Conservation (phyloP, 163 green algal species). For the Scenedesmus sp. region DNA sequence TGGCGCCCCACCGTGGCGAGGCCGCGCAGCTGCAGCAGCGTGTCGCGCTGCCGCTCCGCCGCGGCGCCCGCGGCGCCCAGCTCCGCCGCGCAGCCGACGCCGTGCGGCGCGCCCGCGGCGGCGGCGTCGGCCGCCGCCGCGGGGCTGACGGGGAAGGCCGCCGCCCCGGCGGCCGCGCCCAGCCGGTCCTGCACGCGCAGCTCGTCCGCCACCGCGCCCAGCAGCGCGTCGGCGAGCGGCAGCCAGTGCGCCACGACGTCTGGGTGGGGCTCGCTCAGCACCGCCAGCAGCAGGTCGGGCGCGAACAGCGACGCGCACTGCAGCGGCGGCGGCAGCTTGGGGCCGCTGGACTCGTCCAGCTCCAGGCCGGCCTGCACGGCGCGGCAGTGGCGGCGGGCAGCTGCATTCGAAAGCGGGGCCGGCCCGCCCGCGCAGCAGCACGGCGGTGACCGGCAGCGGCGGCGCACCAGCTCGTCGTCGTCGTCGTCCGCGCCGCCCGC, state of each 20-base stretch:
- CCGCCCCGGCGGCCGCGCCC: background rate
- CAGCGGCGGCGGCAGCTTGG: background rate
- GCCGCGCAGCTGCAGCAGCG: slow-evolving; percentile 22
- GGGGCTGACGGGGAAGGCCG: slow-evolving; percentile 7
- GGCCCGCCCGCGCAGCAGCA: background rate
- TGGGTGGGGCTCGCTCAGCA: slow-evolving; percentile 10
- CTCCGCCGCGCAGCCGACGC: background rate
- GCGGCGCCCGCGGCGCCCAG: background rate
- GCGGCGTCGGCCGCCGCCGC: slow-evolving; percentile 6
- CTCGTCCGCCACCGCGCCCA: background rate
- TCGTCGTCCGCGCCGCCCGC: slow-evolving; percentile 15
- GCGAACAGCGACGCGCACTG: slow-evolving; percentile 15
- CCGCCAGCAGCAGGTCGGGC: slow-evolving; percentile 34
- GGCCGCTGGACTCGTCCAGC: background rate
- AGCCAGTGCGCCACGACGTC: slow-evolving; percentile 22
- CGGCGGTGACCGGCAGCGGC: background rate
- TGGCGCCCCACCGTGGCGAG: slow-evolving; percentile 1
- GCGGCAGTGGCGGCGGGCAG: background rate
- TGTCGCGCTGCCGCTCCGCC: background rate
- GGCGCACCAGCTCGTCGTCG: slow-evolving; percentile 7
- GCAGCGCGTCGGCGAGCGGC: background rate
- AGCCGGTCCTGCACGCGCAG: slow-evolving; percentile 1
- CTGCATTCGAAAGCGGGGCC: background rate
- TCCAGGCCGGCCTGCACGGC: background rate
- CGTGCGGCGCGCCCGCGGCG: background rate